These are phyloP conservation scores for Medicago ruthenica DNA, from an alignment of 306 rosid species.

Conservation along the genomic window DNA sequence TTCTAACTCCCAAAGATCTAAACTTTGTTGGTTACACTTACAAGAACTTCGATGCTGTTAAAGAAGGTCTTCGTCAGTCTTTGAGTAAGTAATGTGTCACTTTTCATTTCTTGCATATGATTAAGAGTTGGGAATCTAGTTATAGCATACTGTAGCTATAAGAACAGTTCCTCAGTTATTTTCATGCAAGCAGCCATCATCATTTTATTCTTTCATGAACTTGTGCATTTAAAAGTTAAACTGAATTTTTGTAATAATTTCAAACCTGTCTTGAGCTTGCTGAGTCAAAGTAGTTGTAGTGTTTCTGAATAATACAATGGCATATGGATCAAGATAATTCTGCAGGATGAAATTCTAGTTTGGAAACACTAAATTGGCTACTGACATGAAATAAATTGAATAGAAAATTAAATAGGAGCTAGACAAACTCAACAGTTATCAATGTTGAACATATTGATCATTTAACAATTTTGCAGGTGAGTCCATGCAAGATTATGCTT, in stretches of 20 bases:
- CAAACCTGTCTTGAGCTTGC: conserved; percentile 25
- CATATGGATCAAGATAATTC: not conserved
- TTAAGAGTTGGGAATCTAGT: conserved; percentile 35
- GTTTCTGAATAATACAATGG: not conserved
- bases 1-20: conserved; percentile 88
- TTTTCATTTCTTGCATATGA: conserved; percentile 20
- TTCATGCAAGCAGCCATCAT: conserved; percentile 32
- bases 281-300: not conserved
- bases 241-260: conserved; percentile 26
- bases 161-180: conserved; percentile 32
- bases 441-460: conserved; percentile 30
- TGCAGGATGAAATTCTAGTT: conserved; percentile 3
- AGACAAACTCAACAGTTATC: conserved; percentile 26
- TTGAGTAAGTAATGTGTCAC: conserved; percentile 61
- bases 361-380: conserved; percentile 25
- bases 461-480: conserved; percentile 68
- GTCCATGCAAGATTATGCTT: conserved; percentile 67
- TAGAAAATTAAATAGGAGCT: conserved; percentile 29
- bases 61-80: conserved; percentile 88
- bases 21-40: conserved; percentile 96
- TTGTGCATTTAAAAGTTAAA: conserved; percentile 10
- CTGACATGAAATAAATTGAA: conserved; percentile 23
- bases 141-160: conserved; percentile 11
- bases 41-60: conserved; percentile 98
- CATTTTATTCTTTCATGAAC: conserved; percentile 35